Conservation (phyloP, 331 rosid species). For the Pyracantha coccinea region DNA sequence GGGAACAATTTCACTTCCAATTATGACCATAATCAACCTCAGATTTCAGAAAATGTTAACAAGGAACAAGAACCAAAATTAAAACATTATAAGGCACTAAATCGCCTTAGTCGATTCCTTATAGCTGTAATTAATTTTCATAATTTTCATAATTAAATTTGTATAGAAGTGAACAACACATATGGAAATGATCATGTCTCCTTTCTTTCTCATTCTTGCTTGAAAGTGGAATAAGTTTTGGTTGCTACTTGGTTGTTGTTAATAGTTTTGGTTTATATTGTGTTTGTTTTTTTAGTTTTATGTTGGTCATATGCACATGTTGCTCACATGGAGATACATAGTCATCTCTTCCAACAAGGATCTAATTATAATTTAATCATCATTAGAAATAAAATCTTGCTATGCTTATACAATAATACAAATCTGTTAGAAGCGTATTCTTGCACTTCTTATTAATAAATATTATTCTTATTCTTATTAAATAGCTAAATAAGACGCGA, state of each 20-base stretch:
- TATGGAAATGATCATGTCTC: slow-evolving; percentile 10
- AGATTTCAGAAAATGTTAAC: neutral
- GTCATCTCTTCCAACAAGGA: neutral
- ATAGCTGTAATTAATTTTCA: neutral
- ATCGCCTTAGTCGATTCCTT: slow-evolving; percentile 9
- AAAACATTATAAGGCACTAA: neutral
- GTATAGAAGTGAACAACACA: neutral
- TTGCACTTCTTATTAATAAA: no score
- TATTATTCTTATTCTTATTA: neutral
- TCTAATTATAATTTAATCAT: neutral
- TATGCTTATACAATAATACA: no score
- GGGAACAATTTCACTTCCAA: neutral
- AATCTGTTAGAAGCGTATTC: no score
- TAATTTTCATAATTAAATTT: neutral
- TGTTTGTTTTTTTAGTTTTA: neutral
- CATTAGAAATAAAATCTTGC: neutral
- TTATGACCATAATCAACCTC: neutral
- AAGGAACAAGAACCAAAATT: neutral
- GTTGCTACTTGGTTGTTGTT: slow-evolving; percentile 3
- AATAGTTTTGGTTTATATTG: neutral
- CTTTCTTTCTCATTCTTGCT: neutral
- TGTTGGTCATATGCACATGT: neutral
- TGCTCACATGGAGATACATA: slow-evolving; percentile 1
- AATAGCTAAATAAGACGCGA: neutral
- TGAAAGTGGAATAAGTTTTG: neutral